Percentiles rank a stretch among this genome's conserved stretches.
phyloP scores from a whole-genome alignment of 2,329 filamentous ascomycete species.

The Penicillium olsonii region DNA sequence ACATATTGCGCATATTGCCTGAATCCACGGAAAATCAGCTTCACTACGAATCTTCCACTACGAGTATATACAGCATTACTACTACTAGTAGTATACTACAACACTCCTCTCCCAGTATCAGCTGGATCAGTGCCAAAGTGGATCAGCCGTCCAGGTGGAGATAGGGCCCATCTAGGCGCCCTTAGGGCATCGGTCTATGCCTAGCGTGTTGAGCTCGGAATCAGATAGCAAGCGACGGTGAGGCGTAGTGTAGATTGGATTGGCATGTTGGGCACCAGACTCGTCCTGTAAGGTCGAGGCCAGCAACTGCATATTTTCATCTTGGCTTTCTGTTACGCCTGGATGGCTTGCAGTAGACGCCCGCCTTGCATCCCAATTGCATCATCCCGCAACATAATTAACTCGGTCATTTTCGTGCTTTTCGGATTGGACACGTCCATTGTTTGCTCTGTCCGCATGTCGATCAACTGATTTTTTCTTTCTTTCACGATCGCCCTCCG shows the following conservation, averaged over 20 bases:
- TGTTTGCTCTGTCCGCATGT: constrained; percentile 4
- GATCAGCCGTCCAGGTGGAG: constrained; percentile 16
- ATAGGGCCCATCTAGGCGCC: constrained; percentile 10
- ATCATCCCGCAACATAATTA: constrained; percentile 18
- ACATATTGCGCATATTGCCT: background rate
- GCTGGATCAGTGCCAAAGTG: constrained; percentile 14
- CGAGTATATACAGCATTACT: too few relatives aligned
- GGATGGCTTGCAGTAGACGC: constrained; percentile 21
- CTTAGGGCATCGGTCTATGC: constrained; percentile 14
- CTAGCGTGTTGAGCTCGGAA: constrained; percentile 1
- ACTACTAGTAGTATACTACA: too few relatives aligned
- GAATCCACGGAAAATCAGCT: too few relatives aligned
- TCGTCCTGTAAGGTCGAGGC: constrained; percentile 3
- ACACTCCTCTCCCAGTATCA: too few relatives aligned
- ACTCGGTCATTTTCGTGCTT: background rate
- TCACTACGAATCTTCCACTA: too few relatives aligned
- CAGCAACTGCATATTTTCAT: constrained; percentile 5
- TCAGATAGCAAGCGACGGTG: background rate
- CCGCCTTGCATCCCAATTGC: constrained; percentile 22
- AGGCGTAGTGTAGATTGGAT: too few relatives aligned
- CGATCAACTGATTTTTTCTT: background rate
- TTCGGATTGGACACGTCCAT: constrained; percentile 9
- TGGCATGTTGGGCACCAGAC: constrained; percentile 14
- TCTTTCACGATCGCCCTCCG: background rate
- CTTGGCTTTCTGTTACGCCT: constrained; percentile 10